Conservation (phyloP, 345 rosid species). For the Microcos paniculata region DNA sequence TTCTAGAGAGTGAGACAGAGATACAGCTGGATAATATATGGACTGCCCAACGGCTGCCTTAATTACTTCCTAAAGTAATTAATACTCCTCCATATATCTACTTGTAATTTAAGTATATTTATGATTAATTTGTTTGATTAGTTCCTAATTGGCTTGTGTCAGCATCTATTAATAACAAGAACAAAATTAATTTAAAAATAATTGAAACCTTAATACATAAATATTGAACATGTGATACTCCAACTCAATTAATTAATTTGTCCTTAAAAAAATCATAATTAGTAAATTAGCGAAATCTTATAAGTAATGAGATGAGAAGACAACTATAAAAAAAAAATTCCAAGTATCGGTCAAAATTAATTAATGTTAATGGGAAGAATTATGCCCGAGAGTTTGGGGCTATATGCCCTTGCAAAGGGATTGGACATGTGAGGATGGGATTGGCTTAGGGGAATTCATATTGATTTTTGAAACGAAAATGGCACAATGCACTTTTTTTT, state of each 20-base stretch:
- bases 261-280: too few relatives aligned
- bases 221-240: too few relatives aligned
- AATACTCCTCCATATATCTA: neutral
- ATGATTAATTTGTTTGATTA: neutral
- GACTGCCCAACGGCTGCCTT: conserved; percentile 17
- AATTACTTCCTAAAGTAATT: neutral
- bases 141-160: neutral
- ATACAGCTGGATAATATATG: conserved; percentile 18
- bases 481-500: neutral
- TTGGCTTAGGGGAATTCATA: neutral
- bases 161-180: too few relatives aligned
- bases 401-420: neutral
- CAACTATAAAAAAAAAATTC: neutral
- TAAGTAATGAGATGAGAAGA: too few relatives aligned
- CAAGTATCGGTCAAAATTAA: neutral
- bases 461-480: neutral
- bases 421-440: conserved; percentile 1
- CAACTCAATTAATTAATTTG: too few relatives aligned
- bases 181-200: too few relatives aligned
- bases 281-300: too few relatives aligned
- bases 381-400: neutral
- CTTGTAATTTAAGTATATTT: neutral
- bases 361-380: neutral
- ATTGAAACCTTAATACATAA: too few relatives aligned
- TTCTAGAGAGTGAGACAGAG: neutral